phyloP scores from a whole-genome alignment of 352 stramenopile genomes.

The Globisporangium viniferum region DNA sequence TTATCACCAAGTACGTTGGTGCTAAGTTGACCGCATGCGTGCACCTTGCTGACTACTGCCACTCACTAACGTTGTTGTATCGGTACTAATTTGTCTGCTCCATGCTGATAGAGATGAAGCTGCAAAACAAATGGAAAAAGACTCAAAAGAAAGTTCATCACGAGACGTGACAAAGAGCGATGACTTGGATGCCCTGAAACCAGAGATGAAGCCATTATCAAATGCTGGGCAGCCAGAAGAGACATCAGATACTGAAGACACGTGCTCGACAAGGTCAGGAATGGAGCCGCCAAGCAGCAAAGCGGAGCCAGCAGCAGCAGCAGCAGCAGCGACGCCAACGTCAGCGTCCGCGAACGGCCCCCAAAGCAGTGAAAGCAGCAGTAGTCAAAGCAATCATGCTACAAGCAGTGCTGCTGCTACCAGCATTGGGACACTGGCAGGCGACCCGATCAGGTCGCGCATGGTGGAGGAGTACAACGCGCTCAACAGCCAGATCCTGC shows the following conservation, averaged over 20 bases:
- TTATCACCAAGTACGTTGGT: background rate
- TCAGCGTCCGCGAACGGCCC: background rate
- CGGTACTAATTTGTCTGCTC: background rate
- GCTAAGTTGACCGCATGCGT: background rate
- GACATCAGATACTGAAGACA: conserved; percentile 1
- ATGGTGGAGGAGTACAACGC: conserved; percentile 30
- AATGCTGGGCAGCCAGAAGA: background rate
- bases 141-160: background rate
- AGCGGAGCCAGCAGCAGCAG: background rate
- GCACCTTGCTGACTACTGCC: background rate
- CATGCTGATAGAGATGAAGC: background rate
- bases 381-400: background rate
- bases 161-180: background rate
- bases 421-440: background rate
- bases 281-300: background rate
- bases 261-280: background rate
- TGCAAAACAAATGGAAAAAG: background rate
- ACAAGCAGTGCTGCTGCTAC: background rate
- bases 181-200: too few relatives aligned
- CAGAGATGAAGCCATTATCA: background rate
- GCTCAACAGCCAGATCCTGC: conserved; percentile 35
- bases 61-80: background rate
- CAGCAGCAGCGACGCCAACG: background rate
- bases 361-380: background rate
- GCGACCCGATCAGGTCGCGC: conserved; percentile 13